Evolutionary conservation across 805 yeast species (phyloP).

Genomic region (Candida vaughaniae): DNA sequence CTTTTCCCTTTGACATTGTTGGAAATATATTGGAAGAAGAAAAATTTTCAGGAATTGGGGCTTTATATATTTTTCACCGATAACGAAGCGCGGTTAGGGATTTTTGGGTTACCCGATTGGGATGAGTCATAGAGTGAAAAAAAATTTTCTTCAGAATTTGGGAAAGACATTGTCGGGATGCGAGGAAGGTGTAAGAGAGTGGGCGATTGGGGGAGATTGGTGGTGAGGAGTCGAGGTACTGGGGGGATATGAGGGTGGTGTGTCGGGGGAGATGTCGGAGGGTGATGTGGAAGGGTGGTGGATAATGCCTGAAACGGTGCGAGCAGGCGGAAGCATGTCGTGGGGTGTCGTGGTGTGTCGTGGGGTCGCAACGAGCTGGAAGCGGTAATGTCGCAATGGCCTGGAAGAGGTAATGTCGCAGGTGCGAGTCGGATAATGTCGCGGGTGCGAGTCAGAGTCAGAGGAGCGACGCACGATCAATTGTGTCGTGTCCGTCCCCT

Average conservation of each 20-base stretch:
- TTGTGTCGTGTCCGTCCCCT: no score
- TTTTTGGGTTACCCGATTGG: constrained; percentile 13
- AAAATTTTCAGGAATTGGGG: constrained; percentile 13
- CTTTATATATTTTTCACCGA: constrained; percentile 13
- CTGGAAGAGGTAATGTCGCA: no score
- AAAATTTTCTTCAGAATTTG: constrained; percentile 8
- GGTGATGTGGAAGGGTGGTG: no score
- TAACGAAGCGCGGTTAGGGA: constrained; percentile 30
- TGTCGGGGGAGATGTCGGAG: neutral
- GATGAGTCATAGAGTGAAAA: constrained; percentile 13
- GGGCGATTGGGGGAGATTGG: neutral
- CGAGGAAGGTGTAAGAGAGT: neutral
- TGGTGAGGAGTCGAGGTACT: neutral
- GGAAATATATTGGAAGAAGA: constrained; percentile 3
- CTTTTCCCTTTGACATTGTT: constrained; percentile 93
- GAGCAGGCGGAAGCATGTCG: no score
- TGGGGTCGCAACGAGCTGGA: no score
- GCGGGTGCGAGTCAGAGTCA: no score
- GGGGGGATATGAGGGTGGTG: neutral
- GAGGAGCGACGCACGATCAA: no score
- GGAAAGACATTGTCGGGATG: no score
- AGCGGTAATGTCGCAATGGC: no score
- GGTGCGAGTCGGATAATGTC: no score
- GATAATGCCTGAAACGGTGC: no score
- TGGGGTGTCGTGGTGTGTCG: no score